These are phyloP conservation scores for Salix suchowensis DNA, from an alignment of 345 rosid genomes.

Conservation along the genomic window DNA sequence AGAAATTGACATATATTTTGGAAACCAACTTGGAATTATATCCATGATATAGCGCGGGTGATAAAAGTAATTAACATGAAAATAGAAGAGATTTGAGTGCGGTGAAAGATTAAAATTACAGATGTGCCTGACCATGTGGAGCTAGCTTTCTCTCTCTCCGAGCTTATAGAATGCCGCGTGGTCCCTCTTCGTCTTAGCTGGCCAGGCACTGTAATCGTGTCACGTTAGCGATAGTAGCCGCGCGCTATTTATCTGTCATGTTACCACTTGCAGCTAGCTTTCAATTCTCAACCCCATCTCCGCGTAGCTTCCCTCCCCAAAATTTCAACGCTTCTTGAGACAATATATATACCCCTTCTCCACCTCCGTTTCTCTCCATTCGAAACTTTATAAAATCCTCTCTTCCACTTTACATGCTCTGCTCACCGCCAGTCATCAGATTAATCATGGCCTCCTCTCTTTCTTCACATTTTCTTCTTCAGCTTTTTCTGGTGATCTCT, in stretches of 20 bases:
- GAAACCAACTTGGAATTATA: no score
- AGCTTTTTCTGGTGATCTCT: slow-evolving; percentile 2
- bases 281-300: background rate
- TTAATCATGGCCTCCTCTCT: slow-evolving; percentile 9
- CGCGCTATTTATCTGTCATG: background rate
- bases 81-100: no score
- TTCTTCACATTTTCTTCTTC: background rate
- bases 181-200: slow-evolving; percentile 4
- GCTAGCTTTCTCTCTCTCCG: no score
- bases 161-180: no score
- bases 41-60: no score
- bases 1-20: no score
- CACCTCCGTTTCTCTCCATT: background rate
- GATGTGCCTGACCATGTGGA: no score
- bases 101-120: no score
- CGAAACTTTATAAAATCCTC: background rate
- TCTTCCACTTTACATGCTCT: no score
- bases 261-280: background rate
- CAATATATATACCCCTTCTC: background rate
- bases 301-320: background rate
- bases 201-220: background rate
- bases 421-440: background rate
- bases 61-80: no score
- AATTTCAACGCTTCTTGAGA: background rate
- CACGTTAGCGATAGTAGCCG: background rate